Evolutionary conservation across 2,329 filamentous ascomycete genomes (phyloP), one percentile per base, ranked within the genome.

Genomic region (Chrysosporium queenslandicum): DNA sequence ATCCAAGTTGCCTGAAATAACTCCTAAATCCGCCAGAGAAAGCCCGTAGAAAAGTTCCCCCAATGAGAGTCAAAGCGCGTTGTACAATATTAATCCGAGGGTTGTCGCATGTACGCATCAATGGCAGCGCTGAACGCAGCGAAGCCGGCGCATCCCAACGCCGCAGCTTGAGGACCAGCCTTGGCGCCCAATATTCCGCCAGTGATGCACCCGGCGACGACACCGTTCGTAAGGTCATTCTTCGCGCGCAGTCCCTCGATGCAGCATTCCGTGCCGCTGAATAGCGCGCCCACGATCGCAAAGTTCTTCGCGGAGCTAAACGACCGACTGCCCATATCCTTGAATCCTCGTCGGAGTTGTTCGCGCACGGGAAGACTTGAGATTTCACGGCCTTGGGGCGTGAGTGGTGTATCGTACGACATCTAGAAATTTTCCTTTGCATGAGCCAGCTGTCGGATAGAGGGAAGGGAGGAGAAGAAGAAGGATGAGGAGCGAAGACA

Each of bases 341-440:
- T 89, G 74, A 98, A 88, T 50, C 92, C 92, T 63, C 79, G 72
- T 57, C 81, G 82, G 50, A 98, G 78, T 71, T 97, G 92, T 68
- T 95, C 81, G 42, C 82, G 80, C 58, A 91, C 77, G 25, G 92
- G 90, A 18, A 98, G 81, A 58, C 78, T 73, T 55, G 77, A 68
- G 59, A 82, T 72, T 55, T 75, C 74, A 52, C 71, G 70, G n/a
- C 74, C 70, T 63, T 77, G 71, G 61, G 75, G 68, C 34, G 76
- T 85, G 71, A 89, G 84, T 54, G 91, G 87, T 0, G 90, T 96
- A 68, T 98, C 92, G 79, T 98, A 98, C 71, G 88, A 85, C 92
- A 98, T 98, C 88, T 94, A 32, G n/a, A 50, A 11, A 32, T n/a
- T n/a, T n/a, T n/a, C n/a, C n/a, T 25, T 7, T 27, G n/a, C 21